Percentiles rank a stretch among this genome's conserved stretches.
These are phyloP conservation scores for Apophysomyces elegans DNA, from an alignment of 371 early-diverging fungal genomes.

Conservation along the genomic window DNA sequence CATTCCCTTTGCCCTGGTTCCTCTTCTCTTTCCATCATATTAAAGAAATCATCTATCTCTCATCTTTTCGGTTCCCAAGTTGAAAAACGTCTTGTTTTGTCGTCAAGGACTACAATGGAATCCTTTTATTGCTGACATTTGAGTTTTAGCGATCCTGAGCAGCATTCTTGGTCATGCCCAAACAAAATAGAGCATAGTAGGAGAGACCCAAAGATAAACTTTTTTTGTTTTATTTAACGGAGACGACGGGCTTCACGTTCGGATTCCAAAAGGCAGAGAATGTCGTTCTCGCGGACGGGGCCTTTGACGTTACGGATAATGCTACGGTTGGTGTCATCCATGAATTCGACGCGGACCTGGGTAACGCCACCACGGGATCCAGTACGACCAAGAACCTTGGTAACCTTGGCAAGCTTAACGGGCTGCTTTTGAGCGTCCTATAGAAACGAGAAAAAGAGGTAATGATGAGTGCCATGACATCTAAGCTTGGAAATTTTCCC, in stretches of 20 bases:
- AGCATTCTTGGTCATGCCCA: not conserved
- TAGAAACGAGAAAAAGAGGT: not conserved
- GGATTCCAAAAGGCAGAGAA: slow-evolving; percentile 96
- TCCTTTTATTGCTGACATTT: not conserved
- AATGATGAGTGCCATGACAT: not conserved
- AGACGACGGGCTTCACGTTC: slow-evolving; percentile 99
- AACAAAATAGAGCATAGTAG: slow-evolving; percentile 3
- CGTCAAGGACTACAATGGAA: slow-evolving; percentile 3
- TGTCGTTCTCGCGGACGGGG: slow-evolving; percentile 97
- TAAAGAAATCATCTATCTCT: too few species aligned
- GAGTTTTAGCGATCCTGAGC: slow-evolving; percentile 5
- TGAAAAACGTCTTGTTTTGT: not conserved
- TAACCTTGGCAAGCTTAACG: slow-evolving; percentile 94
- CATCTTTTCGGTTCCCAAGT: not conserved
- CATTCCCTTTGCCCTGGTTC: too few species aligned
- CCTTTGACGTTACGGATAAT: slow-evolving; percentile 99
- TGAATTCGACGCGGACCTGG: slow-evolving; percentile 98
- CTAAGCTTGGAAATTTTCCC: too few species aligned
- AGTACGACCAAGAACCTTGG: slow-evolving; percentile 97
- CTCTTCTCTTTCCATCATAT: too few species aligned
- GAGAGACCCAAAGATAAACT: slow-evolving; percentile 3
- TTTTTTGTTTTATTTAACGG: slow-evolving; percentile 65
- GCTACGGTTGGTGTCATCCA: slow-evolving; percentile 93
- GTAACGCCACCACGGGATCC: slow-evolving; percentile 99
- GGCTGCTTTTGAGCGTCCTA: slow-evolving; percentile 74